Conservation (phyloP, 257 asterid genomes). For the Solanum verrucosum region DNA sequence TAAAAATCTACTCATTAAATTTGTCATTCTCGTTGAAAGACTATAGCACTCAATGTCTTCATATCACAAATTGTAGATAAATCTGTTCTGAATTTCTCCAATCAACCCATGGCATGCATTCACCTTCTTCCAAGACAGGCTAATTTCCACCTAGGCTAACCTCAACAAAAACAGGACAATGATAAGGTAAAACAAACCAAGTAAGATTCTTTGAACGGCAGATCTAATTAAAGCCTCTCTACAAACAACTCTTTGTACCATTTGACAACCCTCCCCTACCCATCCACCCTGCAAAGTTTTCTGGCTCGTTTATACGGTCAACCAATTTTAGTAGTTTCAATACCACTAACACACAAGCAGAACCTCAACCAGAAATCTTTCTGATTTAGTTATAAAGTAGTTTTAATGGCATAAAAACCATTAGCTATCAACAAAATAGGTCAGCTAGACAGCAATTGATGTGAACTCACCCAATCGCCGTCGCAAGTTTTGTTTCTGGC, state of each 20-base stretch:
- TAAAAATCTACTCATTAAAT: neutral
- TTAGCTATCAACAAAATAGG: neutral
- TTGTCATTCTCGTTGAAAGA: neutral
- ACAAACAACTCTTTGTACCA: neutral
- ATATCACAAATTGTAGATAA: neutral
- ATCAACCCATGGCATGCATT: neutral
- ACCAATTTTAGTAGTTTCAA: neutral
- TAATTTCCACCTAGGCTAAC: neutral
- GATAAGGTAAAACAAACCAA: neutral
- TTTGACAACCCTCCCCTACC: neutral
- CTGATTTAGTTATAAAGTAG: neutral
- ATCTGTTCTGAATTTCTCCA: neutral
- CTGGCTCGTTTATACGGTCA: neutral
- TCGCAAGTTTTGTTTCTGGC: constrained; percentile 86
- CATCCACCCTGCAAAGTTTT: neutral
- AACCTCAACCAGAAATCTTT: neutral
- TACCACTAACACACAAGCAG: neutral
- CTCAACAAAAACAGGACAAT: neutral
- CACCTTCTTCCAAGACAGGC: neutral
- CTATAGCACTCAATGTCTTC: neutral
- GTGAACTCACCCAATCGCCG: constrained; percentile 79
- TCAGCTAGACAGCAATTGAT: neutral
- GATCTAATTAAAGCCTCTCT: neutral
- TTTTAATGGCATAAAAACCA: neutral
- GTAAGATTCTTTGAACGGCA: neutral